These are phyloP conservation scores for Pisolithus albus DNA, from an alignment of 768 basidiomycete genomes.

Conservation along the genomic window DNA sequence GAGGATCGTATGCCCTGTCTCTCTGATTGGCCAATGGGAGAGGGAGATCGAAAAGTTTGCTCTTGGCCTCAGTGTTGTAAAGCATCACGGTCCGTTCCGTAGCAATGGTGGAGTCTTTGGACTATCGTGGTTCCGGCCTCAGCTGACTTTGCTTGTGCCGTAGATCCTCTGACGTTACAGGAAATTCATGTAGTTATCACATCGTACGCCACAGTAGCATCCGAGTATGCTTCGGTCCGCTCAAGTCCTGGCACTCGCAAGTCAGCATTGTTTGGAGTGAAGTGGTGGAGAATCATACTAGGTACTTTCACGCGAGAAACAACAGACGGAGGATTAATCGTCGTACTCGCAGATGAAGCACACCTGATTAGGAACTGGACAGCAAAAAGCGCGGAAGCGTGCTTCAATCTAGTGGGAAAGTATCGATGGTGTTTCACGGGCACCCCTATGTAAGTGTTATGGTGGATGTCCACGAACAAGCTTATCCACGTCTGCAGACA, in stretches of 20 bases:
- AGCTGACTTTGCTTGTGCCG: background rate
- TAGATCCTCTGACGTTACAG: background rate
- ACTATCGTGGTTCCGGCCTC: background rate
- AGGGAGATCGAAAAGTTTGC: background rate
- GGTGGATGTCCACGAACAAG: background rate
- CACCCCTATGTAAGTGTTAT: background rate
- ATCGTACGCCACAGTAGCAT: background rate
- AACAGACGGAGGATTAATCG: background rate
- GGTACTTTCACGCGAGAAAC: background rate
- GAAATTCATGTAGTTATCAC: background rate
- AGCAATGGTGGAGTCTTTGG: background rate
- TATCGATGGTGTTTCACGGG: background rate
- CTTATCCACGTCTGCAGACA: background rate
- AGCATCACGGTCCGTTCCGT: background rate
- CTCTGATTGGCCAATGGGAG: background rate
- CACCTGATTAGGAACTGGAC: background rate
- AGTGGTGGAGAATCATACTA: background rate
- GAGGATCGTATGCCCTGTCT: background rate
- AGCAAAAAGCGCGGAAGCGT: background rate
- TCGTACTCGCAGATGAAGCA: background rate
- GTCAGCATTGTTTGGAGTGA: background rate
- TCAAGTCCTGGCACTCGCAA: background rate
- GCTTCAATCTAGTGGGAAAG: background rate
- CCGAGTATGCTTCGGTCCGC: background rate
- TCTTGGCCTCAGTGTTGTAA: background rate